Conservation (phyloP, 2,329 filamentous ascomycete species). For the Cladosporium sp. region DNA sequence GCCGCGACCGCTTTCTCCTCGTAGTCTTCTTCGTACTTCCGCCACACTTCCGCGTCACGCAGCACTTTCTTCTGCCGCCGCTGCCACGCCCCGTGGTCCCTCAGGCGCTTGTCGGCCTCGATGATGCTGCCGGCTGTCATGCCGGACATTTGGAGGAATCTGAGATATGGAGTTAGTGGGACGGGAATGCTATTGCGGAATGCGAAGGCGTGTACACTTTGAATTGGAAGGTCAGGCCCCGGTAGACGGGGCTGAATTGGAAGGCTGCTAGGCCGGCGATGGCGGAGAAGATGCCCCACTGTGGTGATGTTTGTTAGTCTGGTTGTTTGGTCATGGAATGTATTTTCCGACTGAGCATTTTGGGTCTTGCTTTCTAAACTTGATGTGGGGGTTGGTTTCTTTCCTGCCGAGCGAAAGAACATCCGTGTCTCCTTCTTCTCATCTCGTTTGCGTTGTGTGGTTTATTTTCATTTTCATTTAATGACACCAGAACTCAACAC, state of each 20-base stretch:
- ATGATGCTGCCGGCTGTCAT: slow-evolving; percentile 76
- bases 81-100: slow-evolving; percentile 60
- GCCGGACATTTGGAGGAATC: slow-evolving; percentile 76
- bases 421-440: not conserved
- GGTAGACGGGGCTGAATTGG: slow-evolving; percentile 63
- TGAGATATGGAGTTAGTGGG: slow-evolving; percentile 29
- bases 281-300: slow-evolving; percentile 64
- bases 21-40: slow-evolving; percentile 58
- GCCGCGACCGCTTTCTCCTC: not conserved
- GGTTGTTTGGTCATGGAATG: not conserved
- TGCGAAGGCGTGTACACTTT: slow-evolving; percentile 56
- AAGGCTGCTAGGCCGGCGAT: slow-evolving; percentile 58
- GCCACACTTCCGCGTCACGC: slow-evolving; percentile 62
- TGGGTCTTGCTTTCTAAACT: not conserved
- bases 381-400: not conserved
- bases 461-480: not conserved
- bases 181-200: too few relatives aligned
- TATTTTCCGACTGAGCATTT: not conserved
- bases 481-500: slow-evolving; percentile 7
- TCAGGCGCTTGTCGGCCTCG: slow-evolving; percentile 64
- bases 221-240: slow-evolving; percentile 66
- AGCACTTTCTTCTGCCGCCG: slow-evolving; percentile 58
- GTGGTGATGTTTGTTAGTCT: not conserved
- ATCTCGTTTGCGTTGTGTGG: not conserved
- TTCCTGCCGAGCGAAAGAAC: not conserved